Evolutionary conservation across 2,329 filamentous ascomycete species (phyloP).

Genomic region (Fusarium heterosporum): DNA sequence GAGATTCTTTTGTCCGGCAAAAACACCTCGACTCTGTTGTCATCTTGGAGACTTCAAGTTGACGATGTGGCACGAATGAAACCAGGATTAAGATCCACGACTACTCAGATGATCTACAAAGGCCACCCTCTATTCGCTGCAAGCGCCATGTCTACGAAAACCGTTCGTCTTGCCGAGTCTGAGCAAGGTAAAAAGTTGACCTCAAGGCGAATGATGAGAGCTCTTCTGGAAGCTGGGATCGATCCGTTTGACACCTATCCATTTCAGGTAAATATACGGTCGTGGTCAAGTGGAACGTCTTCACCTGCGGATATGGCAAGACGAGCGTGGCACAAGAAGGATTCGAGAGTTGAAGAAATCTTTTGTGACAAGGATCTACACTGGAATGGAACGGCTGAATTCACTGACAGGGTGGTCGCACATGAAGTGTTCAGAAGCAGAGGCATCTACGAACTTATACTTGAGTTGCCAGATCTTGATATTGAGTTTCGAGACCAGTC

Average conservation of each 20-base stretch:
- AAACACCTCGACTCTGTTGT: neutral
- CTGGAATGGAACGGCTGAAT: neutral
- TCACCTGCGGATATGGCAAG: constrained; percentile 4
- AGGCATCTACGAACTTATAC: constrained; percentile 13
- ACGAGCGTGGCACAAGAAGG: constrained; percentile 2
- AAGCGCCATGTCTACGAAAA: neutral
- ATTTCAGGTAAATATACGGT: neutral
- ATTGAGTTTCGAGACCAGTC: constrained; percentile 19
- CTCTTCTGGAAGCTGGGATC: constrained; percentile 16
- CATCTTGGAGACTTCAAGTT: constrained; percentile 8
- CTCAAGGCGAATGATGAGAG: neutral
- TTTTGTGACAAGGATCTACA: neutral
- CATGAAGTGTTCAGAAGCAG: constrained; percentile 24
- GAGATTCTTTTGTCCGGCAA: constrained; percentile 21
- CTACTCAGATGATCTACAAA: neutral
- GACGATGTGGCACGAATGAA: neutral
- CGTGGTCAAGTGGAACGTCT: neutral
- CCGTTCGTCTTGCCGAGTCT: neutral
- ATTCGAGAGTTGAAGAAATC: neutral
- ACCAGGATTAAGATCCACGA: neutral
- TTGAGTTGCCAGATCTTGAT: constrained; percentile 24
- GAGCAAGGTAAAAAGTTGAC: no score
- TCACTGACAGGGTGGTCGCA: constrained; percentile 10
- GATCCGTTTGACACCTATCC: constrained; percentile 14
- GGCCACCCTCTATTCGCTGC: constrained; percentile 15